Evolutionary conservation across 2,329 filamentous ascomycete genomes (phyloP), one percentile per base, ranked within the genome.

Genomic region (Massarina eburnea): DNA sequence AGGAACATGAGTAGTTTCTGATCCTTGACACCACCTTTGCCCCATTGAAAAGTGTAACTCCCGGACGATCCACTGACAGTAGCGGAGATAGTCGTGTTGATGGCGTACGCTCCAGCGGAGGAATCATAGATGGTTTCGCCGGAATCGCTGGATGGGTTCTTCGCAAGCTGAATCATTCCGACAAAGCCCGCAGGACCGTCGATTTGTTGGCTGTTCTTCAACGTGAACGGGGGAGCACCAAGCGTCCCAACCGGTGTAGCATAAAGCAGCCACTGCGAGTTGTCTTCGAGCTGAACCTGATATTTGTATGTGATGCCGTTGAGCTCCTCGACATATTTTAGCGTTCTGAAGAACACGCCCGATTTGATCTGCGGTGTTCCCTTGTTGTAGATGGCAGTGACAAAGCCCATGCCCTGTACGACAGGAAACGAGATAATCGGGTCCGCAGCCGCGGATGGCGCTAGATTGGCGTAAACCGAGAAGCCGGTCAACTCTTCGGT

Each of bases 371-470:
- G 60, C 1, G 92, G 92, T 12, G 82, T 84, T 0, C 83, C 77
- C 20, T 81, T 82, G 45, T 79, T 79, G 70, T 92, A 97, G 21
- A 89, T 68, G 1, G 79, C 91, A 3, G 91, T 96, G 17, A 95
- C 77, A 58, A 91, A 94, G 0, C 84, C 88, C 83, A 95, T 94
- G 15, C 94, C 94, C 64, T 97, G 92, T 0, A 95, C 84, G 8
- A 96, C 66, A 0, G 91, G 91, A 52, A 95, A 88, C 0, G 82
- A 85, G 35, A 97, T 79, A 1, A 82, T 73, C 1, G 85, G 80
- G 0, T 74, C 65, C 6, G 80, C 77, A 8, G 74, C 74, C 19
- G 70, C 62, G 24, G 76, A 74, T 3, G 80, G 76, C 41, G 77
- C 80, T 24, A 97, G 74, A 38, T 88, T 86, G 32, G 89, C 83